Base-by-base conservation (phyloP, 306 rosid genomes). In the Trifolium subterraneum region DNA sequence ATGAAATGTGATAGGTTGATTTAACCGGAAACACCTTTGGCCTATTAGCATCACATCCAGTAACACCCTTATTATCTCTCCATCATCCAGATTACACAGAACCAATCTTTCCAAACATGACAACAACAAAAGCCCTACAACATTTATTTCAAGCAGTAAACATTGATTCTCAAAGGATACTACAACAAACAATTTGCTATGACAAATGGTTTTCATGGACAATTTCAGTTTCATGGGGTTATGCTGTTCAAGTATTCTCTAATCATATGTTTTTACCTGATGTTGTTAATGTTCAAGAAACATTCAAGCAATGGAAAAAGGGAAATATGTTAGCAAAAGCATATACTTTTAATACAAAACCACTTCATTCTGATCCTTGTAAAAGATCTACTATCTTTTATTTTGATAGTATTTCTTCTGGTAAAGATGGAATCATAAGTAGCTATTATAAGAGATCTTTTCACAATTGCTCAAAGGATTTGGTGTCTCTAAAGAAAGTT, bases 171-270 rank as follows among this genome's bases (percentile, higher is more conserved):
- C 90, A 88, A 59, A 86, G 98, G 79, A 58, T 88, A 22, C 51
- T 94, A 33, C 97, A 94, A 29, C 97, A 88, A 74, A 71, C 94
- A n/a, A 70, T 94, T 3, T 94, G 98, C 79, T 94, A 94, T 29
- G 89, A 94, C 64, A 89, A 77, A 44, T 82, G 91, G 96, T 89
- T 82, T 72, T 77, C 87, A 4, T 94, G 97, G 97, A 94, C 98
- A 18, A 66, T 94, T 38, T 80, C 87, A 3, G 95, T 94, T 29
- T 89, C 98, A 12, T 91, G 98, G 98, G 97, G 98, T 22, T 94
- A 91, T 14, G 91, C 98, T 12, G 91, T 94, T 80, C 97, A 90
- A 67, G 78, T 94, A 41, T 82, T 80, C 45, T 85, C 82, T 0
- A 72, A 70, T 38, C 89, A 86, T 22, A 55, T 85, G 62, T 51